These are phyloP conservation scores for Neurospora sp. DNA, from an alignment of 495 filamentous ascomycete species.

Conservation along the genomic window DNA sequence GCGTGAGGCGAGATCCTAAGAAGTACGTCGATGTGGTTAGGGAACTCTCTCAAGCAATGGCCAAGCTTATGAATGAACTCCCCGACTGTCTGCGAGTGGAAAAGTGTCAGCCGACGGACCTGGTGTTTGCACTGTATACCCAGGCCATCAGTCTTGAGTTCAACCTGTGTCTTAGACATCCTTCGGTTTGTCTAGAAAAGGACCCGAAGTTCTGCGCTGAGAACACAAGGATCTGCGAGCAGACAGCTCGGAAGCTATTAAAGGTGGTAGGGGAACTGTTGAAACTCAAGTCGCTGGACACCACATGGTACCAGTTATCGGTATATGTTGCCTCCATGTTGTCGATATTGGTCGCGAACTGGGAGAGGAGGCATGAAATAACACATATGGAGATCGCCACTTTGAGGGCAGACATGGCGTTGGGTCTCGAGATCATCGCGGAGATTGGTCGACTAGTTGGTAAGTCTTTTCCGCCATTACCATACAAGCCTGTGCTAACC, in stretches of 20 bases:
- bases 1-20: slow-evolving; percentile 45
- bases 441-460: slow-evolving; percentile 55
- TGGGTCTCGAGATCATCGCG: slow-evolving; percentile 57
- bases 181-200: slow-evolving; percentile 54
- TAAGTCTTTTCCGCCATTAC: slow-evolving; percentile 22
- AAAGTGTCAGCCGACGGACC: slow-evolving; percentile 39
- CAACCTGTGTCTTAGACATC: slow-evolving; percentile 52
- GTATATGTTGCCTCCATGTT: slow-evolving; percentile 66
- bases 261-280: slow-evolving; percentile 47
- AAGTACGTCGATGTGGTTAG: slow-evolving; percentile 39
- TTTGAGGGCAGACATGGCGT: slow-evolving; percentile 55
- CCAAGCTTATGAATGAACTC: slow-evolving; percentile 44
- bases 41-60: slow-evolving; percentile 28
- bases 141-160: slow-evolving; percentile 40
- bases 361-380: slow-evolving; percentile 51
- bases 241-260: slow-evolving; percentile 53
- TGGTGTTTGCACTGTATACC: slow-evolving; percentile 41
- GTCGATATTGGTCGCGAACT: slow-evolving; percentile 59
- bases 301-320: slow-evolving; percentile 66
- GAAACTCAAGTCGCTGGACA: slow-evolving; percentile 59
- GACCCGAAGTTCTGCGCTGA: slow-evolving; percentile 49
- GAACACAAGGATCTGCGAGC: slow-evolving; percentile 59
- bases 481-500: neutral
- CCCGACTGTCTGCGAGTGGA: slow-evolving; percentile 42
- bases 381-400: slow-evolving; percentile 41